phyloP scores from a whole-genome alignment of 129 eudicot genomes.

The Deinandra increscens region DNA sequence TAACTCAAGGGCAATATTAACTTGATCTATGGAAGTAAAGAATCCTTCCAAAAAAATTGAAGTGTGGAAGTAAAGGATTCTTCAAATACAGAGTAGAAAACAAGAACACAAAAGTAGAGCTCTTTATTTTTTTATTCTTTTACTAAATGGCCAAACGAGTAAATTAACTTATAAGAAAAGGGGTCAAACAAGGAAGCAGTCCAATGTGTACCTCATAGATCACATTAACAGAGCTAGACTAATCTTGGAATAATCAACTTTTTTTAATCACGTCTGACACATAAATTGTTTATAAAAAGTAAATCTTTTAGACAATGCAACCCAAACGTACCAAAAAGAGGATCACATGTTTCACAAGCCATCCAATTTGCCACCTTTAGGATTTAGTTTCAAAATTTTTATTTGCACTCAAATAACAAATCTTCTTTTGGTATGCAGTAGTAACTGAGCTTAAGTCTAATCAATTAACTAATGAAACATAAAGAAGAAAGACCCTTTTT shows the following conservation, averaged over 20 bases:
- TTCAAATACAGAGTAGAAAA: too few species aligned
- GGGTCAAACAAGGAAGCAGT: too few species aligned
- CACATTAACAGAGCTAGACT: too few species aligned
- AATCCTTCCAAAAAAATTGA: too few species aligned
- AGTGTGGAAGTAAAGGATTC: too few species aligned
- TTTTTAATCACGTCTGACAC: neutral
- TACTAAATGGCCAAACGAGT: too few species aligned
- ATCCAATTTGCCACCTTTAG: neutral
- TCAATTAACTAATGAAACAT: neutral
- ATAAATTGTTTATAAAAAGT: neutral
- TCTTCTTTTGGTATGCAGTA: neutral
- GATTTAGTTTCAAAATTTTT: neutral
- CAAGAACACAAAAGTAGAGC: too few species aligned
- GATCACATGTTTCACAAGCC: neutral
- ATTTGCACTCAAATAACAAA: neutral
- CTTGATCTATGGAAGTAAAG: too few species aligned
- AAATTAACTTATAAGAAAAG: too few species aligned
- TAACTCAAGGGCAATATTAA: too few species aligned
- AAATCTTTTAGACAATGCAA: neutral
- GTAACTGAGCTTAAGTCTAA: neutral
- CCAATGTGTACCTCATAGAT: too few species aligned
- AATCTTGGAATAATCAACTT: neutral
- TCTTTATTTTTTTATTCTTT: too few species aligned
- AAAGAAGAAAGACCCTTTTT: constrained; percentile 3
- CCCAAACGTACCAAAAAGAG: neutral